A percentile compares a stretch with the other conserved stretches of the same genome.
Conservation (phyloP, 768 basidiomycete species). For the Pleurotus pulmonarius region DNA sequence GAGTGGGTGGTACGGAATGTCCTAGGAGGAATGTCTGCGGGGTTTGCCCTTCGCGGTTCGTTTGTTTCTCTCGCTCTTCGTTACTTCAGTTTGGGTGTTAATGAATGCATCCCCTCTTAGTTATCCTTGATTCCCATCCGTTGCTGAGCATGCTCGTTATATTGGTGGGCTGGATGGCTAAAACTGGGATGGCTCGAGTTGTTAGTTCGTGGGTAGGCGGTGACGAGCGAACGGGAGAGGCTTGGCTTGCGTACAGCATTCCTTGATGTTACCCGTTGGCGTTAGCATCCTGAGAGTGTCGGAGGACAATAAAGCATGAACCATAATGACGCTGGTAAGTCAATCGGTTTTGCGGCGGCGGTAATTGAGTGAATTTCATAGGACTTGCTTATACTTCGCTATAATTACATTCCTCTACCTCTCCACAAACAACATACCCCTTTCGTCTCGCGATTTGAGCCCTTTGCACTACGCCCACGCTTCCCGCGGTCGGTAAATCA, state of each 20-base stretch:
- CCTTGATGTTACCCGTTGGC: constrained; percentile 34
- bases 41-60: constrained; percentile 79
- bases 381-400: too few relatives aligned
- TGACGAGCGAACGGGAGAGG: constrained; percentile 52
- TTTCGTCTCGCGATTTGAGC: too few relatives aligned
- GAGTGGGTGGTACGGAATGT: constrained; percentile 85
- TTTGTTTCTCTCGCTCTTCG: constrained; percentile 1
- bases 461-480: too few relatives aligned
- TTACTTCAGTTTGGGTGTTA: background rate
- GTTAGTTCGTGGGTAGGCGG: constrained; percentile 68
- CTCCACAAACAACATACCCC: too few relatives aligned
- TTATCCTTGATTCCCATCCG: constrained; percentile 76
- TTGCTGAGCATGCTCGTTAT: constrained; percentile 74
- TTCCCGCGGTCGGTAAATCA: too few relatives aligned
- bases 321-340: too few relatives aligned
- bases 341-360: too few relatives aligned
- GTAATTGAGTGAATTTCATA: too few relatives aligned
- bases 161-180: constrained; percentile 66
- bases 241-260: constrained; percentile 82
- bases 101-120: constrained; percentile 28
- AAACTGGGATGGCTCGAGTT: constrained; percentile 59
- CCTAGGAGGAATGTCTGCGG: constrained; percentile 82
- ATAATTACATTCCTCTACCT: too few relatives aligned
- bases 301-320: too few relatives aligned
- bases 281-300: background rate